Evolutionary conservation across 2,329 filamentous ascomycete genomes (phyloP), one percentile per base, ranked within the genome.

Genomic region (Aspergillaceae sp.): DNA sequence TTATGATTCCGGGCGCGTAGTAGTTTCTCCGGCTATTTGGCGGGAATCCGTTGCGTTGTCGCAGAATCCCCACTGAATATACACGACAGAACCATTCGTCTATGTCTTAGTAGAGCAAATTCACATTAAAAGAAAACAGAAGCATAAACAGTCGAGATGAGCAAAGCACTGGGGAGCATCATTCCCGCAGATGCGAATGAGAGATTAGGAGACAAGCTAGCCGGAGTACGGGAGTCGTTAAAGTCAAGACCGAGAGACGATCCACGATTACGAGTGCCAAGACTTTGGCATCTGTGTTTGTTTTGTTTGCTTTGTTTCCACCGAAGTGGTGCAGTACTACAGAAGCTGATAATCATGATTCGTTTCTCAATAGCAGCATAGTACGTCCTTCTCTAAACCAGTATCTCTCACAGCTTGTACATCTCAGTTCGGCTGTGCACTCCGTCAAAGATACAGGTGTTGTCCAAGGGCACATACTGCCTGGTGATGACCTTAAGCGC

Each of bases 401-500:
- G 10, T 5, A 9, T 5, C 11, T 38, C 11, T 38, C 34, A 74
- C 48, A 78, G 59, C 46, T 65, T 70, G 52, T 78, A 69, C 53
- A 79, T 76, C 36, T 68, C 70, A 41, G 67, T 77, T 57, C 73
- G 76, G 59, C 78, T 80, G 51, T 62, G 69, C 2, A 82, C 72
- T 1, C 80, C 80, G 57, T 83, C 79, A 53, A 82, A 83, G 27
- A 83, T 61, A 56, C 78, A 82, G 0, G 76, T 79, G 49, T 82
- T 82, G 60, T 83, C 78, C 6, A 83, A 69, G 1, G 80, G 80
- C 7, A 82, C 71, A 58, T 83, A 84, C 64, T 84, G 80, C 57
- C 76, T 74, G n/a, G 80, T 84, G 40, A 75, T 52, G 4, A 81
- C 77, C 64, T 98, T 98, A 71, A 98, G 94, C 51, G 91, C 80